A percentile compares a stretch with the other conserved stretches of the same genome.
Evolutionary conservation across 257 asterid species (phyloP).

Genomic region (Plantago ovata): DNA sequence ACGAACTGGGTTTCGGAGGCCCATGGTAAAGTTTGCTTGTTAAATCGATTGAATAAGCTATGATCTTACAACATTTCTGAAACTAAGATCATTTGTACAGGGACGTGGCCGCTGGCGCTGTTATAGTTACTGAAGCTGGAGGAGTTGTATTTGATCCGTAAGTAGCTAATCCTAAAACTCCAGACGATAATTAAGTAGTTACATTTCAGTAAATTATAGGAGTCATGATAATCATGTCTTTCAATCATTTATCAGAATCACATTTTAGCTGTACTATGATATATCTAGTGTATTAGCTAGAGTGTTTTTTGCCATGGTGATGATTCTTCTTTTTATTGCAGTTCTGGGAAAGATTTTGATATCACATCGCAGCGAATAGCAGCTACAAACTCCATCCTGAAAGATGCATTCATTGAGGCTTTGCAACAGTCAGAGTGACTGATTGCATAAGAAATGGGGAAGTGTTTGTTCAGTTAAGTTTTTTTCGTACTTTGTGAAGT

Average conservation of each 20-base stretch:
- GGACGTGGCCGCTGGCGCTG: constrained; percentile 93
- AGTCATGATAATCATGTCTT: background rate
- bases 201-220: no score
- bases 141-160: constrained; percentile 82
- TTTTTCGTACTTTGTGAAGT: constrained; percentile 19
- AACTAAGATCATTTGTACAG: constrained; percentile 27
- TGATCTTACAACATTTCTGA: constrained; percentile 15
- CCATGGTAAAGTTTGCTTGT: constrained; percentile 48
- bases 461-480: constrained; percentile 19
- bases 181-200: no score
- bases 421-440: constrained; percentile 51
- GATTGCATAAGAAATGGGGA: constrained; percentile 10
- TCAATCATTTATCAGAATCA: background rate
- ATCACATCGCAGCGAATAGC: constrained; percentile 73
- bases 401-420: constrained; percentile 59
- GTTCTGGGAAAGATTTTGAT: constrained; percentile 67
- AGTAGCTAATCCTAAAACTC: constrained; percentile 27
- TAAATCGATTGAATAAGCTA: background rate
- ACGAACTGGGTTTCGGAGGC: constrained; percentile 78
- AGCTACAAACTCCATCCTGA: constrained; percentile 63
- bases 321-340: constrained; percentile 19
- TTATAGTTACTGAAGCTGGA: constrained; percentile 79
- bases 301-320: no score
- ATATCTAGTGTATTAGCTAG: no score
- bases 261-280: no score